Evolutionary conservation across 2,329 filamentous ascomycete species (phyloP), one percentile per base, ranked within the genome.

Genomic region (Lizonia empirigonia): DNA sequence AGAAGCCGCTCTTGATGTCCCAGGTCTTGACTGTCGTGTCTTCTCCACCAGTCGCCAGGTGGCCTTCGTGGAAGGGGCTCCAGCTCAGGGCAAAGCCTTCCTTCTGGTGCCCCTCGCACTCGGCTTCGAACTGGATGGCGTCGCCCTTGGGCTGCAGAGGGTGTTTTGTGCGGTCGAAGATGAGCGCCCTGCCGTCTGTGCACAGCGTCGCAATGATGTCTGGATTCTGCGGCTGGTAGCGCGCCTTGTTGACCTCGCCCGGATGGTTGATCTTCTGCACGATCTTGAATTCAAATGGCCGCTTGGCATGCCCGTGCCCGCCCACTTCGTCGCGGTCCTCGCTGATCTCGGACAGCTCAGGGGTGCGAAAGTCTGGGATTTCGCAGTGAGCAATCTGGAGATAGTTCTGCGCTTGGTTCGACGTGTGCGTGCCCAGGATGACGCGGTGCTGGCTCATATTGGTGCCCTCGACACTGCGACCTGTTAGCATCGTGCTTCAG

Each of bases 161-260:
- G 72, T 97, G 93, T 81, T 97, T 97, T 44, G 93, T 96, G 60
- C 93, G 87, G 77, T 99, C 94, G 77, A 95, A 99, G 62, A 99
- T 86, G 72, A 97, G 85, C 33, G 97, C 89, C 60, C 86, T 88
- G 56, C 90, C 89, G 71, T 97, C 90, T 7, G 90, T 85, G 59
- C 90, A 91, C 76, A 97, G 87, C 0, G 94, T 97, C 3, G 94
- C 94, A 65, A 99, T 95, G 50, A 99, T 86, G 67, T 99, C 91
- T 5, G 93, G 91, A 69, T 99, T 99, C 73, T 97, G 93, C 10
- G 94, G 94, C 75, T 97, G 92, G 71, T 97, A 97, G 62, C 94
- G 87, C 13, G 94, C 95, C 79, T 97, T 99, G 82, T 99, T 99
- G 71, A 99, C 91, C 74, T 99, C 94, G 58, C 90, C 90, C 13